Evolutionary conservation across 208 protist species (phyloP), one percentile per base, ranked within the genome.

Genomic region (Naegleria lovaniensis): DNA sequence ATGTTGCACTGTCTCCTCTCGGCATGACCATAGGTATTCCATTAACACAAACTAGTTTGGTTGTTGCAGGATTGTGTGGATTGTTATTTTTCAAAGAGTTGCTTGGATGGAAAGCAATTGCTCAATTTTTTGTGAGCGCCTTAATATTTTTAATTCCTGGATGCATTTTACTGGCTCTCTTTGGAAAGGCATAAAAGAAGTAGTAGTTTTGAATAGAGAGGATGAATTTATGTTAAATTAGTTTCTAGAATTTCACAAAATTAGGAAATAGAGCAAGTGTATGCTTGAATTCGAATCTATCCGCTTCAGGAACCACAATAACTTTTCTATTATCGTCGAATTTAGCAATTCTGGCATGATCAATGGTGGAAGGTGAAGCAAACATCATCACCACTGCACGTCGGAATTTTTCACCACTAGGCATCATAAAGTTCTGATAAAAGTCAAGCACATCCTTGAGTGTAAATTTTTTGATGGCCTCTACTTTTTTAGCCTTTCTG

Each of bases 371-470:
- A 19, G 55, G 19, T 29, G 19, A 1, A 67, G 55, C 55, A 67
- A 67, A 67, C 19, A 67, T 15, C 11, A 67, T 15, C 6, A 67
- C 3, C 22, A 29, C 11, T 29, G 55, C 55, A 29, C 55, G 11
- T 13, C 19, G 4, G 55, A 22, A 67, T 67, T 67, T 67, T 67
- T 15, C 11, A 29, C 55, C 55, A 67, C 55, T 67, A 67, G 55
- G 55, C 3, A 67, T 67, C 55, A 67, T 29, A 67, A 29, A 67
- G 22, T 67, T 29, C 1, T 91, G 3, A 40, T 85, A 92, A 36
- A 92, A 91, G 15, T 83, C 16, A 58, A 92, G 9, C 4, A 92
- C 6, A 5, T 92, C 90, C 2, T 83, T 0, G 15, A 87, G 87
- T 75, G 0, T 92, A 58, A 91, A 22, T 29, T 83, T 87, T 0